Evolutionary conservation across 1,139 yeast genomes (phyloP).

Genomic region (Kodamaea anthophila): DNA sequence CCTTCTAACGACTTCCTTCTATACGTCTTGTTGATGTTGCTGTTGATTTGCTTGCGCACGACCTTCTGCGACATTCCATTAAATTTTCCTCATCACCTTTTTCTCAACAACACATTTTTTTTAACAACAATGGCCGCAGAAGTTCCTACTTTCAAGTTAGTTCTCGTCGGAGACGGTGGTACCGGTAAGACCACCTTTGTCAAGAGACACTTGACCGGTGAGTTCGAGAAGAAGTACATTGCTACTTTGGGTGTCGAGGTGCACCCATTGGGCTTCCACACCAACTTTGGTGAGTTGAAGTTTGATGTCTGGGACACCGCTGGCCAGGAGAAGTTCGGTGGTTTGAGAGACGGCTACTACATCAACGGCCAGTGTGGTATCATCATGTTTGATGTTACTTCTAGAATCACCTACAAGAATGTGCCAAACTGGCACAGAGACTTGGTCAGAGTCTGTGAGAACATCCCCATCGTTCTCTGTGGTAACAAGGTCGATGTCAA

Average conservation of each 20-base stretch:
- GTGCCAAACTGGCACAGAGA: slow-evolving; percentile 99
- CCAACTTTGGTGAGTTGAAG: slow-evolving; percentile 97
- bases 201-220: slow-evolving; percentile 99
- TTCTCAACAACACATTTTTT: slow-evolving; percentile 7
- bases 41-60: neutral
- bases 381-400: slow-evolving; percentile 99
- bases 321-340: slow-evolving; percentile 99
- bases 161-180: slow-evolving; percentile 99
- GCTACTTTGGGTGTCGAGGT: slow-evolving; percentile 99
- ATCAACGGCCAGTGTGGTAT: slow-evolving; percentile 99
- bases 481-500: slow-evolving; percentile 99
- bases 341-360: slow-evolving; percentile 98
- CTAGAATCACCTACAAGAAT: slow-evolving; percentile 98
- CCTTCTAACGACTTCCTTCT: slow-evolving; percentile 1
- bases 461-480: slow-evolving; percentile 97
- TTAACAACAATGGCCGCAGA: slow-evolving; percentile 53
- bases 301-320: slow-evolving; percentile 99
- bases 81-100: slow-evolving; percentile 3
- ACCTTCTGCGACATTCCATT: slow-evolving; percentile 4
- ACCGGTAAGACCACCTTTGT: slow-evolving; percentile 99
- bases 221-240: slow-evolving; percentile 97
- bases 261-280: slow-evolving; percentile 96
- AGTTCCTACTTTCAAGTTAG: slow-evolving; percentile 97
- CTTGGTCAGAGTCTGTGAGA: slow-evolving; percentile 98
- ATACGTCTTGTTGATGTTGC: too few species aligned